Evolutionary conservation across 176 grass and related monocot genomes (phyloP).

Genomic region (Rhynchospora breviuscula): DNA sequence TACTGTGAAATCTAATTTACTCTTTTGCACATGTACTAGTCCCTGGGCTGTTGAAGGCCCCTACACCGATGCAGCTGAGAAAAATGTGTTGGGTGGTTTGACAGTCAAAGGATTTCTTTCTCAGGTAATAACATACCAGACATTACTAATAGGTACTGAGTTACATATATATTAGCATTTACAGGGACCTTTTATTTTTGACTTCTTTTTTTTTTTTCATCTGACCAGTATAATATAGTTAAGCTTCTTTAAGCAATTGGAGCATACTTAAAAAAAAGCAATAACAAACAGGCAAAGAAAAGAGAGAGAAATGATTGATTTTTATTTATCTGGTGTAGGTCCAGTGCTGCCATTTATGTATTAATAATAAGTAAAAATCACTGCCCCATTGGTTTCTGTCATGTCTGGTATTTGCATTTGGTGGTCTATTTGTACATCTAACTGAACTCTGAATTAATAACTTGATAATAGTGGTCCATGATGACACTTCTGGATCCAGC

Average conservation of each 20-base stretch:
- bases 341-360: background rate
- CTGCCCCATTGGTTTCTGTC: background rate
- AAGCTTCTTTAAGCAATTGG: background rate
- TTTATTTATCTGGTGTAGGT: background rate
- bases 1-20: constrained; percentile 16
- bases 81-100: constrained; percentile 80
- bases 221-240: background rate
- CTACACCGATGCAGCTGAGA: constrained; percentile 80
- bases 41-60: constrained; percentile 61
- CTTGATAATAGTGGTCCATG: constrained; percentile 75
- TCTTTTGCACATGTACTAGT: constrained; percentile 34
- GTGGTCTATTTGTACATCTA: background rate
- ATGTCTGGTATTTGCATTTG: background rate
- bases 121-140: constrained; percentile 44
- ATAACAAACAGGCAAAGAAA: background rate
- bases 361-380: background rate
- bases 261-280: background rate
- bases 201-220: background rate
- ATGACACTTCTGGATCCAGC: constrained; percentile 91
- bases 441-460: background rate
- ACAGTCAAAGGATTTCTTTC: constrained; percentile 96
- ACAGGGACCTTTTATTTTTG: background rate
- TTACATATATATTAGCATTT: background rate
- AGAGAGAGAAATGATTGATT: background rate
- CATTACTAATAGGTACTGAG: background rate